A percentile compares a stretch with the other conserved stretches of the same genome.
Conservation (phyloP, 805 yeast species). For the Nakazawaea laoshanensis region DNA sequence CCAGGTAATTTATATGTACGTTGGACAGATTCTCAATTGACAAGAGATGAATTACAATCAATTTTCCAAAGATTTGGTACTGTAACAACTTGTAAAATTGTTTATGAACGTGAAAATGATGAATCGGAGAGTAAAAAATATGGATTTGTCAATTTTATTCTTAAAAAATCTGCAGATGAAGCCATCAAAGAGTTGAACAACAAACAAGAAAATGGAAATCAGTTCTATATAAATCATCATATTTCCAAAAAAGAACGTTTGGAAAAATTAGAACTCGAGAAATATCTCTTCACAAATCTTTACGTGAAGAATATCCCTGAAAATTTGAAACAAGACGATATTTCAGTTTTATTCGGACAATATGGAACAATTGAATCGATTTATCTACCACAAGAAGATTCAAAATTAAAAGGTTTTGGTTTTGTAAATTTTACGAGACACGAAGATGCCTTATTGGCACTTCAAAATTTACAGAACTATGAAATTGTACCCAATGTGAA, state of each 20-base stretch:
- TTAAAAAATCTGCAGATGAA: constrained; percentile 47
- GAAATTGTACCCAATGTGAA: constrained; percentile 23
- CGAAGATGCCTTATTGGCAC: constrained; percentile 38
- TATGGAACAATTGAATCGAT: constrained; percentile 42
- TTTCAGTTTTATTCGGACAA: constrained; percentile 32
- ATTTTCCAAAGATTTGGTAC: constrained; percentile 33
- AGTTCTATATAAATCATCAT: constrained; percentile 52
- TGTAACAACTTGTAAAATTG: constrained; percentile 36
- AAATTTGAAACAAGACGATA: constrained; percentile 24
- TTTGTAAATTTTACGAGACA: constrained; percentile 43
- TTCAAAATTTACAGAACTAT: constrained; percentile 37
- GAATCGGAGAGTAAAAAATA: constrained; percentile 39
- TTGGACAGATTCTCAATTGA: constrained; percentile 19
- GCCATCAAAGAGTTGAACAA: constrained; percentile 42
- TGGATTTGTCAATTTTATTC: constrained; percentile 62
- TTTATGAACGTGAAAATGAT: constrained; percentile 37
- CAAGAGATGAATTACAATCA: constrained; percentile 27
- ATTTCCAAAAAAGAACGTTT: constrained; percentile 56
- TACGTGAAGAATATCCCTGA: constrained; percentile 45
- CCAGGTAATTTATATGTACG: constrained; percentile 55
- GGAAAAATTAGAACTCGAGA: constrained; percentile 33
- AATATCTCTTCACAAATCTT: constrained; percentile 42
- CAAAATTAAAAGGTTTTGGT: constrained; percentile 36
- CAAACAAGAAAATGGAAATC: constrained; percentile 18
- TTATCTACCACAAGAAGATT: constrained; percentile 34